These are phyloP conservation scores for Globisporangium uncinulatum DNA, from an alignment of 352 stramenopile species.

Conservation along the genomic window DNA sequence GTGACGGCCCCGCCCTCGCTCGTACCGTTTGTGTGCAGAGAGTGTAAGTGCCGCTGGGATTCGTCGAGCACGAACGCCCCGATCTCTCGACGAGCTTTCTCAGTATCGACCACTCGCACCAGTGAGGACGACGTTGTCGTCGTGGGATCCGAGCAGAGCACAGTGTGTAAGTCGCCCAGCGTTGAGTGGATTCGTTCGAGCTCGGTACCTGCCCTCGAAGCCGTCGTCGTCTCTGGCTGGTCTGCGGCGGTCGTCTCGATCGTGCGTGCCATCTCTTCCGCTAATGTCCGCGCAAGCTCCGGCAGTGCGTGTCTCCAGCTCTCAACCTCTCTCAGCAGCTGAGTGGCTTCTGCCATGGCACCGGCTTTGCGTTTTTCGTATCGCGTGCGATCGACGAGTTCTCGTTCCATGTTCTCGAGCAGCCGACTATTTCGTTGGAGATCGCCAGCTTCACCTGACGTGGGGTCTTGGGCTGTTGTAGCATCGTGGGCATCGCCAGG, in stretches of 20 bases:
- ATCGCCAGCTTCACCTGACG: neutral
- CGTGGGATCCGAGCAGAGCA: slow-evolving; percentile 35
- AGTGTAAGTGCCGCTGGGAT: slow-evolving; percentile 28
- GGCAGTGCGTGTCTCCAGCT: slow-evolving; percentile 25
- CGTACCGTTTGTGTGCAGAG: neutral
- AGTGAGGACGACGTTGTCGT: slow-evolving; percentile 47
- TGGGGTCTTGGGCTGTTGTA: too few species aligned
- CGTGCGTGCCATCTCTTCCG: slow-evolving; percentile 27
- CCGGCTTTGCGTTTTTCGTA: slow-evolving; percentile 14
- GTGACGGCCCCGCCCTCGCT: neutral
- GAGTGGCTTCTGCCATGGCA: slow-evolving; percentile 7
- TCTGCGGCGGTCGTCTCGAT: slow-evolving; percentile 6
- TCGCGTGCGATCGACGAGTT: slow-evolving; percentile 18
- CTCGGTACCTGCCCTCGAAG: slow-evolving; percentile 15
- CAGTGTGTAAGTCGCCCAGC: slow-evolving; percentile 29
- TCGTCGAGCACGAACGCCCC: slow-evolving; percentile 40
- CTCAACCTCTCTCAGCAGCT: slow-evolving; percentile 30
- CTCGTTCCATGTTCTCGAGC: slow-evolving; percentile 37
- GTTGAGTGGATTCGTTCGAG: slow-evolving; percentile 24
- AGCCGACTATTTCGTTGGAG: slow-evolving; percentile 25
- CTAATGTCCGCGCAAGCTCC: slow-evolving; percentile 24
- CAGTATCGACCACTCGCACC: slow-evolving; percentile 35
- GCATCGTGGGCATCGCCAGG: neutral
- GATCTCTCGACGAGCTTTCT: slow-evolving; percentile 52
- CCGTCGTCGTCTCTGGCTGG: slow-evolving; percentile 11